Base-by-base conservation (phyloP, 495 filamentous ascomycete genomes). In the Aspergillus incahuasiensis region DNA sequence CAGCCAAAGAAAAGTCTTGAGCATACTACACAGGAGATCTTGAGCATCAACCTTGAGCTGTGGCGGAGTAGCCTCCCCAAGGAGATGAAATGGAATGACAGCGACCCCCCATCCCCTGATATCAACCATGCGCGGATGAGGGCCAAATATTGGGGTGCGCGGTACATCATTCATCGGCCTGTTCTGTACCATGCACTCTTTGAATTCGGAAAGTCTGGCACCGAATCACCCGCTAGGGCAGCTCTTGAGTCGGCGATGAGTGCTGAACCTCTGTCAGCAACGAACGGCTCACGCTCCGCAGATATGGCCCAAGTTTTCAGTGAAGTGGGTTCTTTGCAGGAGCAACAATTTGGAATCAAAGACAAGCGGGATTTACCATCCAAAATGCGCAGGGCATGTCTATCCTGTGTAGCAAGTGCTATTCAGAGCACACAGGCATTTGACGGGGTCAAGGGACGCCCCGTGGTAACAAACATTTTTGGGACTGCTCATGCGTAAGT, bases 401-500 rank as follows among this genome's bases (percentile, higher is more conserved):
- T 66, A 71, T 38, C 81, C 77, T 72, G 86, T 78, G 78, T 97
- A 32, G 68, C 82, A 20, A 88, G 89, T 7, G 85, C 94, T 5
- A 83, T 94, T n/a, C 70, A 82, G 59, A 96, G 91, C 67, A 97
- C 92, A 1, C 78, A 79, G 54, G 89, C 91, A 1, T 95, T 97
- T 63, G 89, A 96, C 71, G 84, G 85, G 0, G 75, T 78, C 34
- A 63, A 73, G 21, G 78, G 82, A 49, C 82, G 92, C 5, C 84
- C 87, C 22, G 85, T 96, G 30, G 83, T 96, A 41, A 97, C 92
- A 8, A 97, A 96, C 64, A 89, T 96, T 21, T 95, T 95, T 68
- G 92, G 92, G 20, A 97, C 92, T 12, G 87, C 91, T 58, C 92
- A 96, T 79, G 92, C 92, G 91, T 97, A 91, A 83, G 91, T 82